phyloP scores from a whole-genome alignment of 495 filamentous ascomycete genomes.

The Cudoniella acicularis region DNA sequence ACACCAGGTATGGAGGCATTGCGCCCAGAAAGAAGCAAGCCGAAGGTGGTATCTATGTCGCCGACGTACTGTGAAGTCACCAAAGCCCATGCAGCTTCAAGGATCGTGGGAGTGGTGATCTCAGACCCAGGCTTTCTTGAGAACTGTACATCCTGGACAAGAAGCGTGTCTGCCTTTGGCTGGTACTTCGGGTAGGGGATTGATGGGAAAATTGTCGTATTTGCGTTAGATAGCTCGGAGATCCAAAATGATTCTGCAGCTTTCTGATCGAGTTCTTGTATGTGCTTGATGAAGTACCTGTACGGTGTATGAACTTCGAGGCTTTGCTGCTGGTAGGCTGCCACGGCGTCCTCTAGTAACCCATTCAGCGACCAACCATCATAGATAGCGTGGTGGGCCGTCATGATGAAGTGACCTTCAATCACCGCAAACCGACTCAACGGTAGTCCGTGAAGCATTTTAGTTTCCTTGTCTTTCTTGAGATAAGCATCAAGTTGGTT shows the following conservation, averaged over 20 bases:
- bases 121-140: not conserved
- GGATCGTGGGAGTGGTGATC: not conserved
- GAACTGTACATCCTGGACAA: not conserved
- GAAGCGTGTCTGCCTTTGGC: not conserved
- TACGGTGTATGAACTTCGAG: not conserved
- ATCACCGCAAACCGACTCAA: not conserved
- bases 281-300: not conserved
- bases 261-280: not conserved
- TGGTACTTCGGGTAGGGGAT: not conserved
- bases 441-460: not conserved
- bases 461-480: not conserved
- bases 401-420: not conserved
- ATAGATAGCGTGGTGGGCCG: not conserved
- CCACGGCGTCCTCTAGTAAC: not conserved
- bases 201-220: not conserved
- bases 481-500: not conserved
- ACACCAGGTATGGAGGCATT: conserved; percentile 1
- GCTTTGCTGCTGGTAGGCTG: not conserved
- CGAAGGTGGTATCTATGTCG: not conserved
- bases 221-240: not conserved
- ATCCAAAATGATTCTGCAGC: not conserved
- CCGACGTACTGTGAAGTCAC: conserved; percentile 34
- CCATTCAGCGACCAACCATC: not conserved
- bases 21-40: not conserved
- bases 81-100: conserved; percentile 38